A percentile compares a stretch with the other conserved stretches of the same genome.
These are phyloP conservation scores for Monilinia polystroma DNA, from an alignment of 2,329 filamentous ascomycete genomes.

Conservation along the genomic window DNA sequence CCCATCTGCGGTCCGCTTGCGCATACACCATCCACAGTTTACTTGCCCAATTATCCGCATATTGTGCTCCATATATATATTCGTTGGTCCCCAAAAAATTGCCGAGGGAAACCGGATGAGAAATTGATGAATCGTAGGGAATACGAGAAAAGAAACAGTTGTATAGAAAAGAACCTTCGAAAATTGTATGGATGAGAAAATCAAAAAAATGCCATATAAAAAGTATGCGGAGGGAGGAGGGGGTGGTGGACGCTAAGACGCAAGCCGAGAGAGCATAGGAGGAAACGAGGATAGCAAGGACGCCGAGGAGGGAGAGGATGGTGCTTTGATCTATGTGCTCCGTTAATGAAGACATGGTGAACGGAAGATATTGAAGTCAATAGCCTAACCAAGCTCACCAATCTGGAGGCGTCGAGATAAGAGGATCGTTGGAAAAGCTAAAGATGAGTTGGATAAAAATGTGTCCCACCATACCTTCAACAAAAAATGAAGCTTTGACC, in stretches of 20 bases:
- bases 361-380: not conserved
- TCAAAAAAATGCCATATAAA: conserved; percentile 97
- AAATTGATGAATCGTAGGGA: conserved; percentile 46
- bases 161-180: conserved; percentile 90
- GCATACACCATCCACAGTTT: conserved; percentile 70
- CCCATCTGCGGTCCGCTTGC: conserved; percentile 63
- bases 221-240: conserved; percentile 65
- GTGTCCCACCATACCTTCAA: not conserved
- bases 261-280: conserved; percentile 52
- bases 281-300: conserved; percentile 51
- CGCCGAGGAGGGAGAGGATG: conserved; percentile 56
- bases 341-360: conserved; percentile 27
- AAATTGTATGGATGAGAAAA: conserved; percentile 83
- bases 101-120: conserved; percentile 34
- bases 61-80: conserved; percentile 54
- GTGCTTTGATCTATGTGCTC: conserved; percentile 58
- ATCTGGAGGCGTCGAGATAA: not conserved
- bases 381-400: not conserved
- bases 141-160: conserved; percentile 79
- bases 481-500: conserved; percentile 1
- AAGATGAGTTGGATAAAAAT: not conserved
- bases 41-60: conserved; percentile 55
- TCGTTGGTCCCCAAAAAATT: conserved; percentile 53
- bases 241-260: conserved; percentile 40
- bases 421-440: too few species aligned